Conservation (phyloP, 306 rosid species). For the Heteromeles arbutifolia region DNA sequence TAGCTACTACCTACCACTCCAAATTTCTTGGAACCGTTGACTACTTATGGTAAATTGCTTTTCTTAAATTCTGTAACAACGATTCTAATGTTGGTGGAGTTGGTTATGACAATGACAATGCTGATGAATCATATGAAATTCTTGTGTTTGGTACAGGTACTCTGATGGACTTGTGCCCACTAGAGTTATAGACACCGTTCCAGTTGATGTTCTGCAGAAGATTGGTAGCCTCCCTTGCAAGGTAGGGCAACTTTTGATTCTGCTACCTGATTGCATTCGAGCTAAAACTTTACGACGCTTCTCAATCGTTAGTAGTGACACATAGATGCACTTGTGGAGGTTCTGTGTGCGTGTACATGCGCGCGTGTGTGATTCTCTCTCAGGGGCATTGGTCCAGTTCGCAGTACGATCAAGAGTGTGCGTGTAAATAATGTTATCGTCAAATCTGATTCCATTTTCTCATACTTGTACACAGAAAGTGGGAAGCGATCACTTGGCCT, state of each 20-base stretch:
- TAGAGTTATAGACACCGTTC: constrained; percentile 67
- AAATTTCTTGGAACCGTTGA: constrained; percentile 92
- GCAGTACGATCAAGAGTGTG: no score
- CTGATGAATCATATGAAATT: constrained; percentile 4
- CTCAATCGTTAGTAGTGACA: no score
- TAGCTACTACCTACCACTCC: constrained; percentile 83
- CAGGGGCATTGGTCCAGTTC: background rate
- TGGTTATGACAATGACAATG: background rate
- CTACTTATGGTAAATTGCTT: constrained; percentile 68
- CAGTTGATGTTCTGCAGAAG: constrained; percentile 48
- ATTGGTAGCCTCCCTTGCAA: constrained; percentile 84
- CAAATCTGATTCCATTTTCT: background rate
- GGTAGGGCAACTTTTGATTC: constrained; percentile 34
- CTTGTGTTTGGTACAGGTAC: constrained; percentile 44
- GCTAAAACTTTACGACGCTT: no score
- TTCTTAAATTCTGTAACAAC: background rate
- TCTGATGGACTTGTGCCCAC: constrained; percentile 60
- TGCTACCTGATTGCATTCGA: background rate
- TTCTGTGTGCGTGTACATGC: no score
- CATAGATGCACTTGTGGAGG: no score
- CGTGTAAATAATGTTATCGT: background rate
- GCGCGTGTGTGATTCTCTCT: no score
- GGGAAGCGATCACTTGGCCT: constrained; percentile 84
- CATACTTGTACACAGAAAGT: constrained; percentile 37
- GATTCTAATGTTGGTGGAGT: constrained; percentile 8